phyloP scores from a whole-genome alignment of 163 green algal genomes.

The Prototheca stagnorum region DNA sequence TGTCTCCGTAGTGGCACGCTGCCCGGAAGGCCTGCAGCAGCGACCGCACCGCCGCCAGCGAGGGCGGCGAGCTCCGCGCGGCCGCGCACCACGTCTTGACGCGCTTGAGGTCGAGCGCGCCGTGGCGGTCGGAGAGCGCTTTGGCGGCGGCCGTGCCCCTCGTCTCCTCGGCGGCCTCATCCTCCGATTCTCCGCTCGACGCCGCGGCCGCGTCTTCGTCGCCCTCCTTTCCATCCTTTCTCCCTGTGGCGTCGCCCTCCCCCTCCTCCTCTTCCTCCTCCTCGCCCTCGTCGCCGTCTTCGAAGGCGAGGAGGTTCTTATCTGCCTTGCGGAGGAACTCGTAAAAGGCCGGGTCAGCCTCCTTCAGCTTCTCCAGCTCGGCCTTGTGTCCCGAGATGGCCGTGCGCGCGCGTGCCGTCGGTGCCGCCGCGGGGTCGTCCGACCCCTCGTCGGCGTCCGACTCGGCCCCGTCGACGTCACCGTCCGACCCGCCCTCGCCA shows the following conservation, averaged over 20 bases:
- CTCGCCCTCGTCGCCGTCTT: constrained; percentile 36
- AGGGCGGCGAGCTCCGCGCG: constrained; percentile 29
- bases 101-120: constrained; percentile 43
- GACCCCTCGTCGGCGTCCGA: background rate
- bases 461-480: background rate
- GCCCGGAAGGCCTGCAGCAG: constrained; percentile 42
- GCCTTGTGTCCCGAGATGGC: constrained; percentile 18
- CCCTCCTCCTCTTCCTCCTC: constrained; percentile 23
- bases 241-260: too few species aligned
- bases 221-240: too few species aligned
- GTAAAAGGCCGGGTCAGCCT: constrained; percentile 57
- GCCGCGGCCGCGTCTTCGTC: too few species aligned
- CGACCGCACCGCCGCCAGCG: constrained; percentile 33
- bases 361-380: constrained; percentile 33
- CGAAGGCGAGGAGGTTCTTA: constrained; percentile 70
- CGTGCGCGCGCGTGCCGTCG: background rate
- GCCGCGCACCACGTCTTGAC: constrained; percentile 54
- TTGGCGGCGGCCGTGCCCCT: background rate
- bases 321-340: constrained; percentile 58
- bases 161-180: background rate
- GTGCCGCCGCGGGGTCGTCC: background rate
- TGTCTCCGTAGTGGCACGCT: constrained; percentile 84
- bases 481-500: background rate
- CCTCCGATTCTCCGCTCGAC: too few species aligned
- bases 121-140: background rate